Evolutionary conservation across 2,329 filamentous ascomycete species (phyloP).

Genomic region (Lachnellula hyalina): DNA sequence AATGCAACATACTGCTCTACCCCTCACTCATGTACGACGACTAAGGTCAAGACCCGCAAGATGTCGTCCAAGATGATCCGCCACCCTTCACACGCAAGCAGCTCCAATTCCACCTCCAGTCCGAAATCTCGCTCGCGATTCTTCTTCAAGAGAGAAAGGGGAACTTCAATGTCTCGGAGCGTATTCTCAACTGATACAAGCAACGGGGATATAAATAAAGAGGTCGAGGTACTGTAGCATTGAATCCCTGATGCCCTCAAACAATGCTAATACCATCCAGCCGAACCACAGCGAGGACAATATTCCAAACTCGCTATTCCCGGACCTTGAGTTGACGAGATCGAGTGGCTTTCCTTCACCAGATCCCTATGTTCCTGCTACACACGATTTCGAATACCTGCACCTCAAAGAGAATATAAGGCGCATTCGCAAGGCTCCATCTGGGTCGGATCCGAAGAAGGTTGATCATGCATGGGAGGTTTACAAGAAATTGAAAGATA

Average conservation of each 20-base stretch:
- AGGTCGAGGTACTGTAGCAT: conserved; percentile 10
- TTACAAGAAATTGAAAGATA: conserved; percentile 39
- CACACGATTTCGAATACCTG: conserved; percentile 26
- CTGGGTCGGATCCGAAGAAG: conserved; percentile 22
- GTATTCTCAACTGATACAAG: neutral
- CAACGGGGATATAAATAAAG: conserved; percentile 3
- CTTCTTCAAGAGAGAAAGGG: neutral
- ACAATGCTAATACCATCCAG: conserved; percentile 10
- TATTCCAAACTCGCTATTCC: conserved; percentile 16
- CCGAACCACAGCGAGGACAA: conserved; percentile 15
- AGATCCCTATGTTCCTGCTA: conserved; percentile 20
- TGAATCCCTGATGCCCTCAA: neutral
- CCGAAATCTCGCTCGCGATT: neutral
- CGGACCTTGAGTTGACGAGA: conserved; percentile 19
- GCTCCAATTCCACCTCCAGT: neutral
- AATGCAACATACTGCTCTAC: neutral
- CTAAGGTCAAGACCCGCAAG: neutral
- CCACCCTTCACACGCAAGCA: neutral
- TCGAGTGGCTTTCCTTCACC: conserved; percentile 21
- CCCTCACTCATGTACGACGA: neutral
- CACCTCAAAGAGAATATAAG: conserved; percentile 27
- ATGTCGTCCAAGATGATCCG: neutral
- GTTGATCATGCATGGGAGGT: conserved; percentile 42
- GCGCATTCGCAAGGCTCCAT: conserved; percentile 19
- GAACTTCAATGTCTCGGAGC: neutral